Conservation (phyloP, 2,329 filamentous ascomycete genomes). For the Claviceps sorghi region DNA sequence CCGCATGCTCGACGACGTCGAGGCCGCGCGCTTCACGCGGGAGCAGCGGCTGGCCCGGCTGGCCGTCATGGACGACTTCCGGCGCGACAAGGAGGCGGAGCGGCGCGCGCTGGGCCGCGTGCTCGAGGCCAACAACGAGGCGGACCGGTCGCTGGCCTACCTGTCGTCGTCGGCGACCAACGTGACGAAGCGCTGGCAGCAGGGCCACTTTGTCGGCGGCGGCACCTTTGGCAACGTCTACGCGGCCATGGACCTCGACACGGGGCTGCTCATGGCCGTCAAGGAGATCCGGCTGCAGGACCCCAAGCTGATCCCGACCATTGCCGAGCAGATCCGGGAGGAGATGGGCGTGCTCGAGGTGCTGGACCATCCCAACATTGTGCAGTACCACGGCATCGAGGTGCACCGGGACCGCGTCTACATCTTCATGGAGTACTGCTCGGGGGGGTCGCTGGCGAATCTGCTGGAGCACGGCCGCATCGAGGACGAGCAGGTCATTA, state of each 20-base stretch:
- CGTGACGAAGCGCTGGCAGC: conserved; percentile 92
- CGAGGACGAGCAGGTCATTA: conserved; percentile 93
- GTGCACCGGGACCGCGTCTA: conserved; percentile 99
- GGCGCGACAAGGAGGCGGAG: conserved; percentile 69
- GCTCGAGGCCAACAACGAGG: conserved; percentile 86
- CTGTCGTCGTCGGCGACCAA: conserved; percentile 90
- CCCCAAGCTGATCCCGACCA: conserved; percentile 85
- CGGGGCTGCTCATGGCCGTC: conserved; percentile 91
- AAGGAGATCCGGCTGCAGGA: conserved; percentile 97
- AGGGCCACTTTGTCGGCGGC: conserved; percentile 94
- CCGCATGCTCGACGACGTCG: conserved; percentile 61
- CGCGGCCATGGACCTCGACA: conserved; percentile 91
- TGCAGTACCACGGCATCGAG: conserved; percentile 95
- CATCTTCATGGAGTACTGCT: conserved; percentile 99
- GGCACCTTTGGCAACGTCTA: conserved; percentile 97
- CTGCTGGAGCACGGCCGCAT: conserved; percentile 91
- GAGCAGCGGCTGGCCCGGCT: conserved; percentile 63
- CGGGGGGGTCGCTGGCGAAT: conserved; percentile 78
- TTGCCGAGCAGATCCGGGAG: conserved; percentile 85
- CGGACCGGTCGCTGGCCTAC: conserved; percentile 85
- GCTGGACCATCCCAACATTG: conserved; percentile 92
- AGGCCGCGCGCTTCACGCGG: conserved; percentile 60
- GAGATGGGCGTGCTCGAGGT: conserved; percentile 96
- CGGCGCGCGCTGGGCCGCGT: conserved; percentile 80
- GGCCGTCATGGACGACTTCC: conserved; percentile 58